phyloP scores from a whole-genome alignment of 2,329 filamentous ascomycete species.

The Claviceps sp. region DNA sequence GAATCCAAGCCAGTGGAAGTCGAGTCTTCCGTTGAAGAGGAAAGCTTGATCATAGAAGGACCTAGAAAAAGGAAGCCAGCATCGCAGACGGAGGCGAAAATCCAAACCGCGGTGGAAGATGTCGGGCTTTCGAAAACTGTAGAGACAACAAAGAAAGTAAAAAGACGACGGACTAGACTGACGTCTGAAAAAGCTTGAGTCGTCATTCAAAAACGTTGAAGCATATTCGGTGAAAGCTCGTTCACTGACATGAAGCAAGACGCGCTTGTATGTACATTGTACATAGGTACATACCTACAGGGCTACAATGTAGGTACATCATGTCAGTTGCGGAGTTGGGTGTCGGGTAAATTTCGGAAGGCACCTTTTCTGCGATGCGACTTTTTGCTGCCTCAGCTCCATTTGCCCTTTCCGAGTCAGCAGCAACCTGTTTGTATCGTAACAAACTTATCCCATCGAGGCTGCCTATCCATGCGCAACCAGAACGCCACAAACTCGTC shows the following conservation, averaged over 20 bases:
- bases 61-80: slow-evolving; percentile 15
- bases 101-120: slow-evolving; percentile 11
- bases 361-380: slow-evolving; percentile 3
- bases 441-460: slow-evolving; percentile 10
- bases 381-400: slow-evolving; percentile 19
- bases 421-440: slow-evolving; percentile 5
- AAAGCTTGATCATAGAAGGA: slow-evolving; percentile 13
- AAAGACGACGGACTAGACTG: slow-evolving; percentile 15
- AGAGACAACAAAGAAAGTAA: slow-evolving; percentile 14
- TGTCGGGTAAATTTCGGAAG: slow-evolving; percentile 21
- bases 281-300: too few species aligned
- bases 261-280: not conserved
- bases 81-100: slow-evolving; percentile 8
- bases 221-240: not conserved
- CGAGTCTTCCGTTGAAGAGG: slow-evolving; percentile 7
- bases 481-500: slow-evolving; percentile 19
- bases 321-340: not conserved
- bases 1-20: not conserved
- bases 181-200: not conserved
- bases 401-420: not conserved
- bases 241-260: not conserved
- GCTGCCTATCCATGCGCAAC: slow-evolving; percentile 23
- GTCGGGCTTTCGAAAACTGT: slow-evolving; percentile 9
- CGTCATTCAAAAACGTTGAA: not conserved
- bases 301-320: too few species aligned